Evolutionary conservation across 2,329 filamentous ascomycete species (phyloP).

Genomic region (Fonsecaea nubica): DNA sequence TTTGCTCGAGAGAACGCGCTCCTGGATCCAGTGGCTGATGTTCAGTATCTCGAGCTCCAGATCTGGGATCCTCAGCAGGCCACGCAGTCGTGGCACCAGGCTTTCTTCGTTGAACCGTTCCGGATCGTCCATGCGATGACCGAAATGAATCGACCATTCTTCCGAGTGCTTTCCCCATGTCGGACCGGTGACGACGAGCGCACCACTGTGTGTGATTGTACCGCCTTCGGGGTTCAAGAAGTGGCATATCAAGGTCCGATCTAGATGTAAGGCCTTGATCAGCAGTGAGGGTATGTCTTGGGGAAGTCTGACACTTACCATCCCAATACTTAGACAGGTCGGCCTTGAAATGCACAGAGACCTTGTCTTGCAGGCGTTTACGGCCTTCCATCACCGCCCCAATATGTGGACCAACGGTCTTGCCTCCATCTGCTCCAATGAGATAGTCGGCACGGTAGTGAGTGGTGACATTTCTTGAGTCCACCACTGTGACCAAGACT

Average conservation of each 20-base stretch:
- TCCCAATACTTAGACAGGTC: conserved; percentile 41
- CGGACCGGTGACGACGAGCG: conserved; percentile 10
- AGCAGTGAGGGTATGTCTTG: no score
- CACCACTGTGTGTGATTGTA: conserved; percentile 1
- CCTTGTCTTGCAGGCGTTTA: conserved; percentile 44
- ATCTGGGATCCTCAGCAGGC: conserved; percentile 24
- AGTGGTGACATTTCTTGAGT: conserved; percentile 32
- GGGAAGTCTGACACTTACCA: no score
- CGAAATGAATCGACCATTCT: conserved; percentile 24
- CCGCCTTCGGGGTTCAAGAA: conserved; percentile 5
- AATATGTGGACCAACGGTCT: conserved; percentile 37
- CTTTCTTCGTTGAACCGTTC: conserved; percentile 32
- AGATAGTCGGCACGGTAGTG: conserved; percentile 41
- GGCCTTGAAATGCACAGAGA: conserved; percentile 39
- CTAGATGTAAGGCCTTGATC: neutral
- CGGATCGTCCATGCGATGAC: conserved; percentile 30
- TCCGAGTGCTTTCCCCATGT: conserved; percentile 22
- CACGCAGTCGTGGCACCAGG: conserved; percentile 39
- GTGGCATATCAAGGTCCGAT: conserved; percentile 1
- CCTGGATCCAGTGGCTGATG: conserved; percentile 11
- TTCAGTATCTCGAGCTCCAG: conserved; percentile 2
- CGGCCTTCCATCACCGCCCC: conserved; percentile 43
- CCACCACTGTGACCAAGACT: conserved; percentile 14
- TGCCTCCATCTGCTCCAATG: conserved; percentile 45
- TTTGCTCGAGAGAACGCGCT: neutral